Conservation (phyloP, 805 yeast genomes). For the Millerozyma acaciae region DNA sequence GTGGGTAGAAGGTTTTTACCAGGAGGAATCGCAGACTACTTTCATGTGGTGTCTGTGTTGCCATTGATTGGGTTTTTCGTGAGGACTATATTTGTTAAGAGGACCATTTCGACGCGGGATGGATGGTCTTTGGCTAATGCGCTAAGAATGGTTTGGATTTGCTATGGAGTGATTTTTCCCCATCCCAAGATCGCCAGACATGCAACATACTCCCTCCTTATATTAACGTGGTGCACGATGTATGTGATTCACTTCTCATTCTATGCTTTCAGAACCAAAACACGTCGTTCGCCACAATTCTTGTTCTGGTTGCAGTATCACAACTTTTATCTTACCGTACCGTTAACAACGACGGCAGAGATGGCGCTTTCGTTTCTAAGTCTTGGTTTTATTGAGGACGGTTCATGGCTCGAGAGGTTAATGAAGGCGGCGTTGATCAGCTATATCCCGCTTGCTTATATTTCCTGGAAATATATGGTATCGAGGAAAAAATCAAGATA, state of each 20-base stretch:
- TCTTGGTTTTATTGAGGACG: conserved; percentile 26
- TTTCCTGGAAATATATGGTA: conserved; percentile 29
- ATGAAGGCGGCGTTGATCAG: conserved; percentile 23
- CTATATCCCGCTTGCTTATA: conserved; percentile 36
- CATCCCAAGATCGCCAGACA: conserved; percentile 42
- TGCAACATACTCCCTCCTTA: conserved; percentile 36
- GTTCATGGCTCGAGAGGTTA: conserved; percentile 21
- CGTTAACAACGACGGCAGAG: conserved; percentile 30
- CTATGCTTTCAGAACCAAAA: conserved; percentile 32
- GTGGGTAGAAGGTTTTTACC: conserved; percentile 65
- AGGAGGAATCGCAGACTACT: conserved; percentile 69
- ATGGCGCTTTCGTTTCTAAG: conserved; percentile 33
- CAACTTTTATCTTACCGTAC: conserved; percentile 32
- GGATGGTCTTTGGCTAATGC: conserved; percentile 29
- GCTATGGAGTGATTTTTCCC: conserved; percentile 40
- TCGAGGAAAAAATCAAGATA: conserved; percentile 18
- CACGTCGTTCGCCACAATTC: conserved; percentile 31
- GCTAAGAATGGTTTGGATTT: conserved; percentile 32
- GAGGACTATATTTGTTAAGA: conserved; percentile 12
- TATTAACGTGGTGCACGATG: conserved; percentile 33
- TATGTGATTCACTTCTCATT: conserved; percentile 31
- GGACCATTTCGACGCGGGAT: conserved; percentile 10
- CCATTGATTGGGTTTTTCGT: conserved; percentile 27
- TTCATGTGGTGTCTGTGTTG: conserved; percentile 37
- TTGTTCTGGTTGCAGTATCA: conserved; percentile 36